Conservation (phyloP, 805 yeast genomes). For the Komagataella ulmi region DNA sequence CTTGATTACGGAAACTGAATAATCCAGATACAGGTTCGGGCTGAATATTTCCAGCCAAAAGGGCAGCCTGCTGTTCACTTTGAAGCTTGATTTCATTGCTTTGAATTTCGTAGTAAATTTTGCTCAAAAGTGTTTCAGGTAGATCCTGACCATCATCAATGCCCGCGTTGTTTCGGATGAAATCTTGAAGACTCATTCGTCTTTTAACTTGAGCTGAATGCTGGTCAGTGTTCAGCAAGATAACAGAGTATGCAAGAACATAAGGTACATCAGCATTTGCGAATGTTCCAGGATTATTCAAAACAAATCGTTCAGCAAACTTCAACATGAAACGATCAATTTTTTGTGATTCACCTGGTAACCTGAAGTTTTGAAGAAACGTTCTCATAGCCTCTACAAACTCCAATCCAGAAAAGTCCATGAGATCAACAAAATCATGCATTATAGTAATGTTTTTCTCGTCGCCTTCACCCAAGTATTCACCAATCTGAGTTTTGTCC, state of each 20-base stretch:
- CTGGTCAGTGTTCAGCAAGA: conserved; percentile 87
- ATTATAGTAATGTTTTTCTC: conserved; percentile 65
- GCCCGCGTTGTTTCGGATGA: conserved; percentile 77
- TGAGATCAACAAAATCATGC: conserved; percentile 86
- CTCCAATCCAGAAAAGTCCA: conserved; percentile 56
- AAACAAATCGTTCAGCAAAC: conserved; percentile 84
- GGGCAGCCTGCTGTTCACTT: conserved; percentile 89
- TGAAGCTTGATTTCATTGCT: conserved; percentile 78
- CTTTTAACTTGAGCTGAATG: conserved; percentile 80
- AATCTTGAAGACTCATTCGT: conserved; percentile 82
- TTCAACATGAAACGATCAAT: conserved; percentile 94
- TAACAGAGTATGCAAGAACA: conserved; percentile 81
- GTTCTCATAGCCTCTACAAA: conserved; percentile 81
- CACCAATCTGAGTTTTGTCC: conserved; percentile 80
- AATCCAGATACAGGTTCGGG: conserved; percentile 15
- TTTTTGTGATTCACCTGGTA: conserved; percentile 98
- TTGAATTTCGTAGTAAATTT: conserved; percentile 67
- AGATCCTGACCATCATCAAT: conserved; percentile 85
- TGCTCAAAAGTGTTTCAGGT: conserved; percentile 56
- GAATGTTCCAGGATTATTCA: conserved; percentile 80
- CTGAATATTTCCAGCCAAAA: conserved; percentile 50
- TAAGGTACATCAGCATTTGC: conserved; percentile 92
- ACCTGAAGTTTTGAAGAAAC: conserved; percentile 77
- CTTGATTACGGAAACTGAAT: conserved; percentile 55
- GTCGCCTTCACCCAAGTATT: conserved; percentile 82